phyloP scores from a whole-genome alignment of 176 grass and related monocot species.

The Puccinellia tenuiflora region DNA sequence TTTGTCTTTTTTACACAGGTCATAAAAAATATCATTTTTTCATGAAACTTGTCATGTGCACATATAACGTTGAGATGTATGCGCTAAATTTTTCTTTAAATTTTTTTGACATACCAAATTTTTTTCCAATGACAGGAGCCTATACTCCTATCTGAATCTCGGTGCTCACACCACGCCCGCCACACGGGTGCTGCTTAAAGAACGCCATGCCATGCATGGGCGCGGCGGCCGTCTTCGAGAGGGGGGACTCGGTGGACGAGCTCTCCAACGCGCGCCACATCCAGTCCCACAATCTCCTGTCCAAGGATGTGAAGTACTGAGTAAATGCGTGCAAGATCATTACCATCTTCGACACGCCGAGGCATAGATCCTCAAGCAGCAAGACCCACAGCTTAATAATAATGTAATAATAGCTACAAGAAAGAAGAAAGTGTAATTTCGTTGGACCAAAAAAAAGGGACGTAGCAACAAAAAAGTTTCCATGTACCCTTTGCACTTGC shows the following conservation, averaged over 20 bases:
- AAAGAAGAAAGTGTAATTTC: background rate
- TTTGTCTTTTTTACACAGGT: no score
- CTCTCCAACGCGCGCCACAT: conserved; percentile 52
- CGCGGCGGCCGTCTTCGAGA: conserved; percentile 86
- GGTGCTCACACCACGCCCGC: background rate
- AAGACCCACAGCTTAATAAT: background rate
- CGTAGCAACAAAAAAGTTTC: background rate
- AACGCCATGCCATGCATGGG: conserved; percentile 54
- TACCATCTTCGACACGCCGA: no score
- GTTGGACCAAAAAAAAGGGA: no score
- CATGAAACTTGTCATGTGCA: no score
- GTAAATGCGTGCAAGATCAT: background rate
- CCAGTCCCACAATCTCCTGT: conserved; percentile 48
- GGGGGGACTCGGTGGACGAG: conserved; percentile 64
- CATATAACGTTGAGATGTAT: no score
- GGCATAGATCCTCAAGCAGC: background rate
- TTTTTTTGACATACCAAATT: no score
- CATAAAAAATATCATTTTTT: no score
- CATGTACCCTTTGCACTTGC: background rate
- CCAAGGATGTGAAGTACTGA: conserved; percentile 47
- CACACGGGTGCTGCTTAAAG: background rate
- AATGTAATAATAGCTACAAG: background rate
- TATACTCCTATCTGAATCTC: background rate
- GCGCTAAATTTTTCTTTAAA: no score
- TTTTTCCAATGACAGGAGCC: no score